Percentiles rank a stretch among this genome's conserved stretches.
Conservation (phyloP, 129 eudicot species). For the Pulicaria dysenterica region DNA sequence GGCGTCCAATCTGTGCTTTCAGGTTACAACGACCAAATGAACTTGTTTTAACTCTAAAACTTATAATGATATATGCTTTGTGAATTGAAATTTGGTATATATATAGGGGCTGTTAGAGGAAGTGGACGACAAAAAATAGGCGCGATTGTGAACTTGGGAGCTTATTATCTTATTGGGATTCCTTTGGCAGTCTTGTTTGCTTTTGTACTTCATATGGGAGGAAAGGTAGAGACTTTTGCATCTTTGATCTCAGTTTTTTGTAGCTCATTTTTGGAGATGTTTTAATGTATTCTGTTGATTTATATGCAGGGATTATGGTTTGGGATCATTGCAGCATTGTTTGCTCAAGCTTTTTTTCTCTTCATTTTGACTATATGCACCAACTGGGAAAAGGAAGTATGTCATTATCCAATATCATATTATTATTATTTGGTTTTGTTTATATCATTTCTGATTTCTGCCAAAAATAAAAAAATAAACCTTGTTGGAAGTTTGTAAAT, state of each 20-base stretch:
- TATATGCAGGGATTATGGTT: conserved; percentile 72
- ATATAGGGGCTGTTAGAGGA: conserved; percentile 74
- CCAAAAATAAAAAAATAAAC: too few species aligned
- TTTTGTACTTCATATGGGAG: conserved; percentile 62
- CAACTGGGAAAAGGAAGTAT: conserved; percentile 74
- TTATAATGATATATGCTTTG: neutral
- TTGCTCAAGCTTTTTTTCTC: conserved; percentile 59
- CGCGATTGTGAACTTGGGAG: conserved; percentile 68
- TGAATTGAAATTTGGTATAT: neutral
- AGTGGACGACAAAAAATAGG: conserved; percentile 81
- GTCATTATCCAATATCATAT: neutral
- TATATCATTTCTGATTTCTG: too few species aligned
- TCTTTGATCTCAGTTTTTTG: neutral
- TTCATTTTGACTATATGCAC: conserved; percentile 50
- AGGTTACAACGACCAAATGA: conserved; percentile 40
- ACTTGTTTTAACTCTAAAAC: neutral
- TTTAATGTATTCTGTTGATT: neutral
- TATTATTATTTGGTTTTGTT: neutral
- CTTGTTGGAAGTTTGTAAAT: neutral
- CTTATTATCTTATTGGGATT: conserved; percentile 71
- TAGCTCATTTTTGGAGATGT: neutral
- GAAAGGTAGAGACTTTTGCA: conserved; percentile 52
- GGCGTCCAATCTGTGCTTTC: conserved; percentile 76
- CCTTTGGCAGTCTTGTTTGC: conserved; percentile 61
- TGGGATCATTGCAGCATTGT: conserved; percentile 61